These are phyloP conservation scores for Knoxdaviesia capensis DNA, from an alignment of 2,329 filamentous ascomycete species.

Conservation along the genomic window DNA sequence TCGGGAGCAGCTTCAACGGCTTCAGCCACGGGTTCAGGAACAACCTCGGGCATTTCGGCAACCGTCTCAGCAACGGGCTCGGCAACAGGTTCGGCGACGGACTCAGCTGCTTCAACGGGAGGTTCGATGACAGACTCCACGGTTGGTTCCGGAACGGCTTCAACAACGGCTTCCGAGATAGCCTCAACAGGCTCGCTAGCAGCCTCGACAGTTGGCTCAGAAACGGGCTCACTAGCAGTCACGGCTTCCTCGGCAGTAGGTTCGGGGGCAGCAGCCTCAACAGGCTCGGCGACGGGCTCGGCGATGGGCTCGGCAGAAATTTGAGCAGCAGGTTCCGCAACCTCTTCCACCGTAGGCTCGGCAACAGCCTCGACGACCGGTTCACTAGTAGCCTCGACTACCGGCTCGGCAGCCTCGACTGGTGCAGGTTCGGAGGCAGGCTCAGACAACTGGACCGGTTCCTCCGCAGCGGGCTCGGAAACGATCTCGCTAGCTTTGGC, in stretches of 20 bases:
- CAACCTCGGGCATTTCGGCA: background rate
- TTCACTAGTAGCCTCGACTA: background rate
- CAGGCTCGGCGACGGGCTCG: background rate
- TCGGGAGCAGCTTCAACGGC: background rate
- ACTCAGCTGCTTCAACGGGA: background rate
- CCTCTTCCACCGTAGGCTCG: constrained; percentile 1
- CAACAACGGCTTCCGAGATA: background rate
- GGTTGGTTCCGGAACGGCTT: background rate
- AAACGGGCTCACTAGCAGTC: background rate
- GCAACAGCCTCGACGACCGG: background rate
- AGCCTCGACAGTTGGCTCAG: background rate
- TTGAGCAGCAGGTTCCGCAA: background rate
- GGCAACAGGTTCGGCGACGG: background rate
- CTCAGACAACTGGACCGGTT: background rate
- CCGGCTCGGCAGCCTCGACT: background rate
- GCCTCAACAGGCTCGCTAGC: background rate
- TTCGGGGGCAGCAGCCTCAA: background rate
- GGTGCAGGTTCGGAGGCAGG: background rate
- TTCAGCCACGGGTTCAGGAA: background rate
- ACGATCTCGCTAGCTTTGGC: background rate
- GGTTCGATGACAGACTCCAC: background rate
- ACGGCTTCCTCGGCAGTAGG: background rate
- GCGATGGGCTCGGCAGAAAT: background rate
- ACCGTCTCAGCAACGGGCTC: constrained; percentile 1
- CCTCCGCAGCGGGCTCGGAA: background rate